A percentile compares a stretch with the other conserved stretches of the same genome.
Conservation (phyloP, 176 grass and related monocot species). For the Rhynchospora pubera region DNA sequence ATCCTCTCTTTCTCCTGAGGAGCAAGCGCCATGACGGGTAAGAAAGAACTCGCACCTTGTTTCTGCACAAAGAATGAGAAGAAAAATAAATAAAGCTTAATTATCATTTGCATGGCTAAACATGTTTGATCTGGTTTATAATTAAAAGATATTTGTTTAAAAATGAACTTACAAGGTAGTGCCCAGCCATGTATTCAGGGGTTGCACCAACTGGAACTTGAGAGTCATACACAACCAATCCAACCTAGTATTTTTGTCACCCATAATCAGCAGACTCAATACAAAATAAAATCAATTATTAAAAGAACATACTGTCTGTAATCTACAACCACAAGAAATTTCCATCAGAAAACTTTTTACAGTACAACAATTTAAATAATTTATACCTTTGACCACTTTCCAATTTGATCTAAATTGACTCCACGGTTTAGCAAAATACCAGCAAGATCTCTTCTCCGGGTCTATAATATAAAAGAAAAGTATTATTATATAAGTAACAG, state of each 20-base stretch:
- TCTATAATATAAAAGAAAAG: constrained; percentile 36
- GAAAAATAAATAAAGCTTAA: neutral
- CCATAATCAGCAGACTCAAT: neutral
- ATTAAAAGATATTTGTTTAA: neutral
- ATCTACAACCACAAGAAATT: neutral
- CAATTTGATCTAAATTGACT: constrained; percentile 94
- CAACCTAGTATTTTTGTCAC: constrained; percentile 54
- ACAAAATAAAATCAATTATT: neutral
- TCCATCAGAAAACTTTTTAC: neutral
- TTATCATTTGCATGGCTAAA: neutral
- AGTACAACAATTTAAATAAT: constrained; percentile 6
- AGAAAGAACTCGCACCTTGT: constrained; percentile 98
- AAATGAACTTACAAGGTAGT: constrained; percentile 68
- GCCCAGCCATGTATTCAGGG: constrained; percentile 97
- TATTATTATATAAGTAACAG: neutral
- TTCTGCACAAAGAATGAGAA: constrained; percentile 43
- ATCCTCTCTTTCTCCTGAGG: constrained; percentile 91
- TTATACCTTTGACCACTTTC: constrained; percentile 96
- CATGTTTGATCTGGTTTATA: neutral
- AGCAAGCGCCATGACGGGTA: constrained; percentile 96
- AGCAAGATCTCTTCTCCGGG: constrained; percentile 88
- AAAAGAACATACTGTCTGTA: neutral
- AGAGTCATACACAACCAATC: constrained; percentile 92
- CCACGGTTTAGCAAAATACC: constrained; percentile 97
- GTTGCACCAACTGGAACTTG: constrained; percentile 88